A percentile compares a stretch with the other conserved stretches of the same genome.
Conservation (phyloP, 768 basidiomycete genomes). For the Nevesoporus exiguus region DNA sequence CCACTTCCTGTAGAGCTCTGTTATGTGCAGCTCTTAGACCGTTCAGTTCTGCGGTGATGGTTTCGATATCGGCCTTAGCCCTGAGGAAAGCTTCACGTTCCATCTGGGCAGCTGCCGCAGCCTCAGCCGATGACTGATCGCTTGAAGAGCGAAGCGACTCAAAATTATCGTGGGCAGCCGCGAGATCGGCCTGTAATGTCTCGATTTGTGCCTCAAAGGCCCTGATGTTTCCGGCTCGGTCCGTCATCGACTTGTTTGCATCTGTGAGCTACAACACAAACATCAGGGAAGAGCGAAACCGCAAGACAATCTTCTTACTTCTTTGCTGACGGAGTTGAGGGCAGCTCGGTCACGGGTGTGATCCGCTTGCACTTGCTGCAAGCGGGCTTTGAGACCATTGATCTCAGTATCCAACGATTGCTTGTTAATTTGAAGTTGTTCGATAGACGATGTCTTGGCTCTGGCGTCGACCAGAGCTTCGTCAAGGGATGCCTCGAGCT, state of each 20-base stretch:
- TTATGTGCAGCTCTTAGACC: slow-evolving; percentile 49
- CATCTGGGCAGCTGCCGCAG: slow-evolving; percentile 49
- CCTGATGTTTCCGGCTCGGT: slow-evolving; percentile 46
- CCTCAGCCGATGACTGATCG: slow-evolving; percentile 40
- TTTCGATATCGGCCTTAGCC: slow-evolving; percentile 58
- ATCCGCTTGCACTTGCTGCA: slow-evolving; percentile 37
- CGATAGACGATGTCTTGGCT: slow-evolving; percentile 41
- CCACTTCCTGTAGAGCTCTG: slow-evolving; percentile 45
- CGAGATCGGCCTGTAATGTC: slow-evolving; percentile 48
- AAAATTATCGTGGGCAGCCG: slow-evolving; percentile 49
- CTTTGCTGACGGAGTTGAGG: slow-evolving; percentile 43
- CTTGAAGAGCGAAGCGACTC: slow-evolving; percentile 47
- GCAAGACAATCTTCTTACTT: slow-evolving; percentile 41
- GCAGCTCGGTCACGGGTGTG: slow-evolving; percentile 23
- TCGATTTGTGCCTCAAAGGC: slow-evolving; percentile 49
- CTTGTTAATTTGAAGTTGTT: slow-evolving; percentile 50
- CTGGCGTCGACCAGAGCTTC: slow-evolving; percentile 44
- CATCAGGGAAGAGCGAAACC: background rate
- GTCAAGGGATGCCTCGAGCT: slow-evolving; percentile 49
- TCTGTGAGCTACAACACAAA: slow-evolving; percentile 45
- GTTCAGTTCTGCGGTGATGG: slow-evolving; percentile 50
- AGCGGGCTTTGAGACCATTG: slow-evolving; percentile 36
- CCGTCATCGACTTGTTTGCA: slow-evolving; percentile 38
- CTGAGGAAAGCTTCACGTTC: slow-evolving; percentile 64
- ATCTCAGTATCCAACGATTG: slow-evolving; percentile 48